Evolutionary conservation across 2,329 filamentous ascomycete genomes (phyloP).

Genomic region (Penicillium sp.): DNA sequence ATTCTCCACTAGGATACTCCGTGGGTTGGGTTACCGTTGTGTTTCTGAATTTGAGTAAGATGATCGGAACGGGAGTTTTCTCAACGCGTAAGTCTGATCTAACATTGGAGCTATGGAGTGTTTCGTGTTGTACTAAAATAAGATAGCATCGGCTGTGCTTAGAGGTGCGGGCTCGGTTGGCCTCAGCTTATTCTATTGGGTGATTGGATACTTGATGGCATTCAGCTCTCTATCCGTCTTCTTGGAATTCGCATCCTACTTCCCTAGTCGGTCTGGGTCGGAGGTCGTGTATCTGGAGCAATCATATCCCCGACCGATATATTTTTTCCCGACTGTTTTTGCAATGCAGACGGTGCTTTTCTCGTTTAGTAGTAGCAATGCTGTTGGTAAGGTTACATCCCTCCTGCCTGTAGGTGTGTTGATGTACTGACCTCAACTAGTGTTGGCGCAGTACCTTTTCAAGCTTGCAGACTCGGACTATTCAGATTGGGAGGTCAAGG

Average conservation of each 20-base stretch:
- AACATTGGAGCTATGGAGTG: too few relatives aligned
- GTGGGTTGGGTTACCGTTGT: constrained; percentile 58
- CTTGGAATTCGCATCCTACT: constrained; percentile 64
- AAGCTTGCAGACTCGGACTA: constrained; percentile 53
- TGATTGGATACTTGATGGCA: constrained; percentile 61
- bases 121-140: not conserved
- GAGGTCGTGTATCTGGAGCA: constrained; percentile 70
- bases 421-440: constrained; percentile 15
- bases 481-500: constrained; percentile 64
- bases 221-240: constrained; percentile 58
- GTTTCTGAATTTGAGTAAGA: constrained; percentile 61
- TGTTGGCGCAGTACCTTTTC: constrained; percentile 64
- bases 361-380: constrained; percentile 66
- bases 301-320: constrained; percentile 62
- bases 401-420: too few relatives aligned
- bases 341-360: constrained; percentile 63
- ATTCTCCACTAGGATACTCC: constrained; percentile 60
- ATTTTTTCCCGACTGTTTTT: constrained; percentile 64
- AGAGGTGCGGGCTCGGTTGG: constrained; percentile 61
- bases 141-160: constrained; percentile 55
- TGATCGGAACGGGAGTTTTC: constrained; percentile 65
- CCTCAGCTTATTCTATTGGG: constrained; percentile 63
- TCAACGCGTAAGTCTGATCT: constrained; percentile 56
- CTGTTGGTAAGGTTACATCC: constrained; percentile 40
- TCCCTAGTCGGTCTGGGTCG: constrained; percentile 64